Base-by-base conservation (phyloP, 1,284 basidiomycete species). In the Leccinum variabile region DNA sequence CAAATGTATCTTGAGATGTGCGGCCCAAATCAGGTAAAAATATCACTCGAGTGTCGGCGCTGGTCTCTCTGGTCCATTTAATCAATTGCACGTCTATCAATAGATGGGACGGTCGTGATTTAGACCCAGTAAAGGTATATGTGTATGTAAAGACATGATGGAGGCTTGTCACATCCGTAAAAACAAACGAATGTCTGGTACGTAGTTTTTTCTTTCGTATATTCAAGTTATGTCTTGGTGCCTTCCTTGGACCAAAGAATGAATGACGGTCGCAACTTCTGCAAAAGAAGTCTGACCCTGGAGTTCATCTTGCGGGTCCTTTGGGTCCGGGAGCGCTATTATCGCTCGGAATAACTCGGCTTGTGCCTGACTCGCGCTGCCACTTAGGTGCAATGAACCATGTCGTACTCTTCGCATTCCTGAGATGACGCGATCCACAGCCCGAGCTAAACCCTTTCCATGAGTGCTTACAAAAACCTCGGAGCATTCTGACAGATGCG, bases 31-130 rank as follows among this genome's bases (percentile, higher is more conserved):
- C 59, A 14, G 33, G 63, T 39, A 37, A 52, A 65, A 56, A 46
- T 58, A 13, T 37, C 49, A 18, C 60, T 57, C 41, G 35, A 54
- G 30, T 25, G 33, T 61, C 49, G 59, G 50, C 54, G 18, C 41
- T 57, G 46, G 41, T 49, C 53, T 46, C 39, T 46, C 39, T 46
- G 25, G 59, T 57, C 41, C 61, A 44, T 57, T 39, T 57, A 58
- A 71, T 71, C 59, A 44, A 59, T 30, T 13, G 30, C 22, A 68
- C 53, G 65, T 63, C 61, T 54, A 69, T 73, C 68, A 73, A 56
- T 54, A 63, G 60, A 61, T 68, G 52, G 28, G 33, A 61, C 49
- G 14, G 37, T 37, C 57, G 55, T 55, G 35, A 70, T 54, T 54
- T 59, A 37, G 52, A 32, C n/a, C 32, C 25, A 46, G 30, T 57